phyloP scores from a whole-genome alignment of 2,329 filamentous ascomycete genomes.

The Botrytis aclada region DNA sequence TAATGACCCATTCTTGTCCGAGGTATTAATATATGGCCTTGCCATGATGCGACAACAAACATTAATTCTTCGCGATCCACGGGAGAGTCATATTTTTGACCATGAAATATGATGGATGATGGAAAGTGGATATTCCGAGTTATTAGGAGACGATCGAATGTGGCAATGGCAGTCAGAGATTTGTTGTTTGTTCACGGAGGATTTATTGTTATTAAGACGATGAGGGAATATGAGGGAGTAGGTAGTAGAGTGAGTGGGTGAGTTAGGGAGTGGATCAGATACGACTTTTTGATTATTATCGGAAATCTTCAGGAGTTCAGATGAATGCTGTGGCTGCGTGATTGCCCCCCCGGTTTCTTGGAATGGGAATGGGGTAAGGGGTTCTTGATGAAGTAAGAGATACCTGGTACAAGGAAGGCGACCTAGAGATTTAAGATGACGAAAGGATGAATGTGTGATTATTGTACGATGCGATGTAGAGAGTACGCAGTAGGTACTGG shows the following conservation, averaged over 20 bases:
- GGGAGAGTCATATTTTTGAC: slow-evolving; percentile 14
- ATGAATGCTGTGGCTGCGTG: slow-evolving; percentile 21
- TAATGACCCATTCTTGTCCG: slow-evolving; percentile 18
- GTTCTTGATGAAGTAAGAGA: slow-evolving; percentile 1
- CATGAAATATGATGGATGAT: neutral
- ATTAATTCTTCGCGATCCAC: slow-evolving; percentile 19
- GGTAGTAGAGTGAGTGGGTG: neutral
- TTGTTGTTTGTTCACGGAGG: neutral
- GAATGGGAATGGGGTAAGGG: slow-evolving; percentile 5
- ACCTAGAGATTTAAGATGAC: neutral
- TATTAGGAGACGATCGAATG: neutral
- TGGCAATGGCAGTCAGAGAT: neutral
- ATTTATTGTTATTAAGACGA: neutral
- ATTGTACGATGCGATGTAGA: too few species aligned
- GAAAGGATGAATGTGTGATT: neutral
- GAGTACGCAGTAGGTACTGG: too few species aligned
- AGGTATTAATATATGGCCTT: slow-evolving; percentile 32
- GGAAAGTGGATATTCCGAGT: neutral
- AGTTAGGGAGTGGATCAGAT: slow-evolving; percentile 9
- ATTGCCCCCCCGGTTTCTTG: slow-evolving; percentile 8
- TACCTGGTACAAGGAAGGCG: neutral
- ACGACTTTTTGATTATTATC: slow-evolving; percentile 3
- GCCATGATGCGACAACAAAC: slow-evolving; percentile 32
- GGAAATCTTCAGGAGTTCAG: slow-evolving; percentile 9
- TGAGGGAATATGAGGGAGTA: neutral